phyloP scores from a whole-genome alignment of 768 basidiomycete genomes.

The Tricholoma saponaceum region DNA sequence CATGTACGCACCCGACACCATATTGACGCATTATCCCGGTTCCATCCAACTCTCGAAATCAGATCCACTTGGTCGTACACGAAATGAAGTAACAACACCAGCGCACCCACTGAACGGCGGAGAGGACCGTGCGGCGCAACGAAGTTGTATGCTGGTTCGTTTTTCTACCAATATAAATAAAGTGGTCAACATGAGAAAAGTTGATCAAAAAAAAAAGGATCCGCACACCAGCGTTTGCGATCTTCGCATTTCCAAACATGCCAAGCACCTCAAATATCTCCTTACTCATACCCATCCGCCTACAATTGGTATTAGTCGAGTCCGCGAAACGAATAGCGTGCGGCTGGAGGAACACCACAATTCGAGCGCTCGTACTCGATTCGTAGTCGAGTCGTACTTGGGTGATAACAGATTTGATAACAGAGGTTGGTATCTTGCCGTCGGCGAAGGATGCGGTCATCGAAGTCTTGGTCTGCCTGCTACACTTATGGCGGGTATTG shows the following conservation, averaged over 20 bases:
- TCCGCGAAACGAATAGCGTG: not conserved
- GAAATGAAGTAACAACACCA: not conserved
- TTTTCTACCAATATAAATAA: not conserved
- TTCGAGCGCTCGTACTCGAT: too few species aligned
- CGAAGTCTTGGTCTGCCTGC: not conserved
- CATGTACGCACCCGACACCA: not conserved
- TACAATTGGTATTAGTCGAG: not conserved
- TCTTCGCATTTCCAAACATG: not conserved
- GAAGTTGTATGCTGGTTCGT: not conserved
- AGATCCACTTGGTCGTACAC: conserved; percentile 10
- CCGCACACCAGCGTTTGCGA: not conserved
- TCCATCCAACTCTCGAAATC: not conserved
- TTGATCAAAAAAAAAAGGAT: not conserved
- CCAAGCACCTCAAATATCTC: not conserved
- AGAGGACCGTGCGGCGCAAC: not conserved
- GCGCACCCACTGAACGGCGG: not conserved
- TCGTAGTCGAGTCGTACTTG: too few species aligned
- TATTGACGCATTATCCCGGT: not conserved
- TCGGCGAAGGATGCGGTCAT: not conserved
- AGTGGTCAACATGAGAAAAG: not conserved
- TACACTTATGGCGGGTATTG: not conserved
- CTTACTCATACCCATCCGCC: not conserved
- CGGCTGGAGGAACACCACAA: not conserved
- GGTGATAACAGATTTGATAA: too few species aligned
- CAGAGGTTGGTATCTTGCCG: too few species aligned